These are phyloP conservation scores for Aspergillus sclerotioniger DNA, from an alignment of 495 filamentous ascomycete genomes.

Conservation along the genomic window DNA sequence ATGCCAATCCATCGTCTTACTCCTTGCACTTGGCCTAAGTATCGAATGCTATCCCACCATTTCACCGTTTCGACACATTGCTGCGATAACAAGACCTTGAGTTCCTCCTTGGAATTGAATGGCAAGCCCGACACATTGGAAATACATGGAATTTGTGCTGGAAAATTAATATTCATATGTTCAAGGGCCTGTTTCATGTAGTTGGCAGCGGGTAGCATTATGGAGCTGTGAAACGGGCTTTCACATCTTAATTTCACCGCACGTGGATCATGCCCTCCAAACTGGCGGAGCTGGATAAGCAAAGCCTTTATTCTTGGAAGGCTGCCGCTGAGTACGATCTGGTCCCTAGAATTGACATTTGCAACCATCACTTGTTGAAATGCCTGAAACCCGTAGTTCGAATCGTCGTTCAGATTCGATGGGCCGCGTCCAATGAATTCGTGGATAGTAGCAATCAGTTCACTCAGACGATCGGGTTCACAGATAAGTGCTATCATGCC, in stretches of 20 bases:
- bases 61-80: slow-evolving; percentile 83
- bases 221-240: slow-evolving; percentile 87
- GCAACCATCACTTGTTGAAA: slow-evolving; percentile 88
- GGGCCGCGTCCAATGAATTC: slow-evolving; percentile 71
- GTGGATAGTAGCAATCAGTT: slow-evolving; percentile 68
- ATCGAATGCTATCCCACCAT: slow-evolving; percentile 92
- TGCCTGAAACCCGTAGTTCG: slow-evolving; percentile 59
- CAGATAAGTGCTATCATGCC: slow-evolving; percentile 95
- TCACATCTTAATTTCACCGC: slow-evolving; percentile 85
- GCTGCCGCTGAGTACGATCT: slow-evolving; percentile 90
- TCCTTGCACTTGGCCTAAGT: slow-evolving; percentile 80
- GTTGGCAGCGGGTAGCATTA: slow-evolving; percentile 81
- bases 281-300: slow-evolving; percentile 86
- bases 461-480: slow-evolving; percentile 67
- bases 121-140: slow-evolving; percentile 83
- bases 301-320: slow-evolving; percentile 81
- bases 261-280: slow-evolving; percentile 88
- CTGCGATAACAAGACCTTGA: slow-evolving; percentile 72
- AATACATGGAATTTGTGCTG: slow-evolving; percentile 70
- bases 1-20: slow-evolving; percentile 90
- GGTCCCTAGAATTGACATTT: slow-evolving; percentile 93
- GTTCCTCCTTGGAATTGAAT: slow-evolving; percentile 66
- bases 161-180: slow-evolving; percentile 63
- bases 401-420: slow-evolving; percentile 64
- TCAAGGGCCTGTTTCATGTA: slow-evolving; percentile 67